Evolutionary conservation across 371 early-diverging fungal species (phyloP).

Genomic region (Syncephalastrum racemosum): DNA sequence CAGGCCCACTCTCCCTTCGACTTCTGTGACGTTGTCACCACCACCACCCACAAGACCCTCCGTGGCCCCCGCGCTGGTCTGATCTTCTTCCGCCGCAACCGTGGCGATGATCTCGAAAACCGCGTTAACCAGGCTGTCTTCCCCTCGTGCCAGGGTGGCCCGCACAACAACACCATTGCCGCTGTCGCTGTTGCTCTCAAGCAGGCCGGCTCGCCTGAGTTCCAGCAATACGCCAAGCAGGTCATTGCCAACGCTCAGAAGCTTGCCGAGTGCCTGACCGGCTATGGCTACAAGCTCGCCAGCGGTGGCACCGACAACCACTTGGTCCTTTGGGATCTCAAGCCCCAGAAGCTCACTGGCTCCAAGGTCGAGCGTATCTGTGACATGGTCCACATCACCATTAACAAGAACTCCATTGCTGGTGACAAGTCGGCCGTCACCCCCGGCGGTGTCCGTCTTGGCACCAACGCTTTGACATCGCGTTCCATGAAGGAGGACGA

Average conservation of each 20-base stretch:
- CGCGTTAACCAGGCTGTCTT: conserved; percentile 98
- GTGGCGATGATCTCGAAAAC: conserved; percentile 84
- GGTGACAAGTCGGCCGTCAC: conserved; percentile 85
- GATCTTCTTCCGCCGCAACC: conserved; percentile 96
- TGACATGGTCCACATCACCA: conserved; percentile 89
- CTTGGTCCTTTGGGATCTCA: conserved; percentile 90
- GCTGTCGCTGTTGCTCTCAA: conserved; percentile 97
- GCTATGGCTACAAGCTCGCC: conserved; percentile 86
- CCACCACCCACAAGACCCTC: conserved; percentile 99
- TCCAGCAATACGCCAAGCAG: conserved; percentile 91
- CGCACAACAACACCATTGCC: conserved; percentile 99
- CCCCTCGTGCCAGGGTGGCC: conserved; percentile 98
- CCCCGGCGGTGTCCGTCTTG: conserved; percentile 93
- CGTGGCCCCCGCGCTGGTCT: conserved; percentile 99
- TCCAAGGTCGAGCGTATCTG: conserved; percentile 95
- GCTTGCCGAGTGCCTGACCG: conserved; percentile 73
- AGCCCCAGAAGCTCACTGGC: conserved; percentile 83
- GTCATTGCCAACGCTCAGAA: conserved; percentile 89
- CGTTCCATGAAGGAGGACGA: conserved; percentile 88
- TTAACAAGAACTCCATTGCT: conserved; percentile 95
- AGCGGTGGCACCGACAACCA: conserved; percentile 97
- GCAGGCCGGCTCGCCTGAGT: conserved; percentile 92
- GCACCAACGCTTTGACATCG: conserved; percentile 89
- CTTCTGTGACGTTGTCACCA: conserved; percentile 98
- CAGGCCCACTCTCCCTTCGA: conserved; percentile 93